Conservation (phyloP, 2,329 filamentous ascomycete species). For the Lachnellula willkommii region DNA sequence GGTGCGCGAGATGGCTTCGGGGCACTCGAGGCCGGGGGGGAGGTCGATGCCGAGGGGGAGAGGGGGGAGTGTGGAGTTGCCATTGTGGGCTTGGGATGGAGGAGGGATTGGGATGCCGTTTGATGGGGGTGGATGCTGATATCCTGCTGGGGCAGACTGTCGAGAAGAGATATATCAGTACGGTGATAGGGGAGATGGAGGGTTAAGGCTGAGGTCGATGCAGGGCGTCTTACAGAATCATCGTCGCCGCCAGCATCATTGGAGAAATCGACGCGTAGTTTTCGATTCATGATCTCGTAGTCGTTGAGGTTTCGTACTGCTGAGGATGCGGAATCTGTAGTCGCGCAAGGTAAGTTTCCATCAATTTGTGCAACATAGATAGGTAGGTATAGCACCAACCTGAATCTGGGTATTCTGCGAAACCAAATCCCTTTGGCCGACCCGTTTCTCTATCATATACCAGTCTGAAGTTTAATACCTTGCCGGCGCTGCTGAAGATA, state of each 20-base stretch:
- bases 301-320: slow-evolving; percentile 95
- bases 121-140: slow-evolving; percentile 30
- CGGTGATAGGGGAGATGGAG: background rate
- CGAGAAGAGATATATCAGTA: background rate
- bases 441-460: slow-evolving; percentile 96
- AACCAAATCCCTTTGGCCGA: slow-evolving; percentile 92
- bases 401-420: slow-evolving; percentile 89
- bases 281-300: slow-evolving; percentile 89
- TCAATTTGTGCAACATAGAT: background rate
- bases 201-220: background rate
- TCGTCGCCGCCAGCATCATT: slow-evolving; percentile 70
- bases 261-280: slow-evolving; percentile 91
- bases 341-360: slow-evolving; percentile 3
- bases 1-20: slow-evolving; percentile 88
- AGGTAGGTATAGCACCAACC: slow-evolving; percentile 47
- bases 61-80: slow-evolving; percentile 60
- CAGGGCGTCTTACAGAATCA: slow-evolving; percentile 34
- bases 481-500: slow-evolving; percentile 84
- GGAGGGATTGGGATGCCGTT: slow-evolving; percentile 33
- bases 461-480: slow-evolving; percentile 84
- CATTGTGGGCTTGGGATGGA: slow-evolving; percentile 21
- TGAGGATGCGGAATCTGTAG: slow-evolving; percentile 72
- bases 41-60: slow-evolving; percentile 82
- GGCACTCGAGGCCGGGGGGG: slow-evolving; percentile 73
- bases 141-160: slow-evolving; percentile 32